Conservation (phyloP, 2,329 filamentous ascomycete species). For the Penicillium vulpinum region DNA sequence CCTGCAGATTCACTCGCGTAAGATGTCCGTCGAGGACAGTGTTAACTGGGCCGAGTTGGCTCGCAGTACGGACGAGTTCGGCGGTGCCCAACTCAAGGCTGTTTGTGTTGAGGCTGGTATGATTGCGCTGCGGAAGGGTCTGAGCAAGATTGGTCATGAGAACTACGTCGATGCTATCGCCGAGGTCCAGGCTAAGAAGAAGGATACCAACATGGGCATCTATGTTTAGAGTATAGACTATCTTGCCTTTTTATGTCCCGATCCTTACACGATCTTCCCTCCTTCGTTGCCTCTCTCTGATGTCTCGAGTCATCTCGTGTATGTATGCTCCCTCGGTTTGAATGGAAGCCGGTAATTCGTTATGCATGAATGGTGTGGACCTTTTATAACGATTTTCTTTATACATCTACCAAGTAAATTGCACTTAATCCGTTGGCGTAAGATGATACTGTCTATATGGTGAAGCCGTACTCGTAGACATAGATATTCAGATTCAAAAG, state of each 20-base stretch:
- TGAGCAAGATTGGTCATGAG: conserved; percentile 96
- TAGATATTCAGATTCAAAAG: neutral
- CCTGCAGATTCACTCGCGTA: conserved; percentile 92
- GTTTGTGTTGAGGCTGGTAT: conserved; percentile 99
- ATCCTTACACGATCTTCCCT: neutral
- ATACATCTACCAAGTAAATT: neutral
- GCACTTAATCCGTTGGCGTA: neutral
- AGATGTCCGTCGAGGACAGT: conserved; percentile 92
- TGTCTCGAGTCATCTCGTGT: conserved; percentile 21
- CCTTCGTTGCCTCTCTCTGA: neutral
- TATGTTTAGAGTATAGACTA: conserved; percentile 39
- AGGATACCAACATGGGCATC: conserved; percentile 63
- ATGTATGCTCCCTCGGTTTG: conserved; percentile 19
- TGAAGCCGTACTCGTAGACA: neutral
- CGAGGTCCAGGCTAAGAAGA: conserved; percentile 88
- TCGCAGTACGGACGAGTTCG: conserved; percentile 96
- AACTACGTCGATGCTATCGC: conserved; percentile 98
- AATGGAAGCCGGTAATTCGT: conserved; percentile 22
- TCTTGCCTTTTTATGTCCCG: conserved; percentile 12
- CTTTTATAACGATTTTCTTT: neutral
- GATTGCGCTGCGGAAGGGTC: conserved; percentile 92
- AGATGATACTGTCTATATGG: neutral
- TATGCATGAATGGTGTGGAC: conserved; percentile 14
- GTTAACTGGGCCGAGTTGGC: conserved; percentile 97
- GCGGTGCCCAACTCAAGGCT: conserved; percentile 95